These are phyloP conservation scores for Neoarthrinium moseri DNA, from an alignment of 2,329 filamentous ascomycete species.

Conservation along the genomic window DNA sequence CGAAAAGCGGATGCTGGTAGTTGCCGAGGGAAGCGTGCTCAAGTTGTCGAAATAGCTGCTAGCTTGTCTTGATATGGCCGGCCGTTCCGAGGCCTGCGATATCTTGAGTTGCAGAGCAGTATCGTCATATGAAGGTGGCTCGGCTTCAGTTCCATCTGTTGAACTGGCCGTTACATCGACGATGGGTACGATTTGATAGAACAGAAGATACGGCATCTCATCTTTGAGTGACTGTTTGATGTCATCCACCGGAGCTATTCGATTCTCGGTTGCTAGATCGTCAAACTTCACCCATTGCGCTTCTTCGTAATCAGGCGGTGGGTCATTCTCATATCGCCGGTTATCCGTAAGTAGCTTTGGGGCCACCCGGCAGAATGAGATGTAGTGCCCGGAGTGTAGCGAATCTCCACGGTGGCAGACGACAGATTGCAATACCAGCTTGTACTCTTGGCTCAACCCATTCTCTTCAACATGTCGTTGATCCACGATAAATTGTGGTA, in stretches of 20 bases:
- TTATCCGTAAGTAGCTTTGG: constrained; percentile 60
- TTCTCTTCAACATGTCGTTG: constrained; percentile 64
- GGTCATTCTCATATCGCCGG: constrained; percentile 51
- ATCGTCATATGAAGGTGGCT: constrained; percentile 60
- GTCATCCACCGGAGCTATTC: constrained; percentile 76
- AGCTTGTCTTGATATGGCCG: constrained; percentile 31
- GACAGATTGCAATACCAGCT: constrained; percentile 85
- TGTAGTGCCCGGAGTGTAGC: constrained; percentile 86
- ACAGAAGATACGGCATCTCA: constrained; percentile 93
- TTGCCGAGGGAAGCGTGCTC: constrained; percentile 30
- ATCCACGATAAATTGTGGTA: constrained; percentile 88
- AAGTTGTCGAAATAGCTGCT: constrained; percentile 46
- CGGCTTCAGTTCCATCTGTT: constrained; percentile 43
- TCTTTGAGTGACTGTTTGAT: constrained; percentile 71
- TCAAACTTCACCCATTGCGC: constrained; percentile 91
- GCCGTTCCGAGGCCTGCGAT: constrained; percentile 24
- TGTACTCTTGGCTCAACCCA: constrained; percentile 84
- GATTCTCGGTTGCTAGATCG: constrained; percentile 67
- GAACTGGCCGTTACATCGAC: constrained; percentile 61
- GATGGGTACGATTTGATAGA: constrained; percentile 92
- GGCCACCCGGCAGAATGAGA: constrained; percentile 79
- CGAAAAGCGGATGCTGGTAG: constrained; percentile 54
- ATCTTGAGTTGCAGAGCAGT: constrained; percentile 41
- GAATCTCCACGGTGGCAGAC: constrained; percentile 89
- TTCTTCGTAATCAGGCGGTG: constrained; percentile 65